phyloP scores from a whole-genome alignment of 176 grass and related monocot genomes.

The Alloteropsis semialata region DNA sequence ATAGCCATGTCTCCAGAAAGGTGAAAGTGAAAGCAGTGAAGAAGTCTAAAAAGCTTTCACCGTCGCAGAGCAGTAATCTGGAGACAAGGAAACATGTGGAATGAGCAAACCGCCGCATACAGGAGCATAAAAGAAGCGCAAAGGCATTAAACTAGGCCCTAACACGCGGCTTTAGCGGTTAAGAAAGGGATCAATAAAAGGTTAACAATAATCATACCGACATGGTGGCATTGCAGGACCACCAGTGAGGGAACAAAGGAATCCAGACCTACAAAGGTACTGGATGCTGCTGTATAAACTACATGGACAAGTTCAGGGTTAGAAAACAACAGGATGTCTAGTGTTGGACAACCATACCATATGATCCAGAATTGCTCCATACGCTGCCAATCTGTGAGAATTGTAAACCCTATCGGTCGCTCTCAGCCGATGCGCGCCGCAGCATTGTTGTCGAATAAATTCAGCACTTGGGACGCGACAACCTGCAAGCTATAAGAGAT shows the following conservation, averaged over 20 bases:
- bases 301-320: slow-evolving; percentile 3
- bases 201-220: slow-evolving; percentile 24
- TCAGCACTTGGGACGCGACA: slow-evolving; percentile 17
- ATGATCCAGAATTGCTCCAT: slow-evolving; percentile 19
- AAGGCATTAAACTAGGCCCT: slow-evolving; percentile 28
- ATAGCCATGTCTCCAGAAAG: slow-evolving; percentile 15
- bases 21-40: slow-evolving; percentile 26
- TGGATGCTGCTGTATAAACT: slow-evolving; percentile 36
- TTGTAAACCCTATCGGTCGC: slow-evolving; percentile 12
- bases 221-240: slow-evolving; percentile 36
- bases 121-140: slow-evolving; percentile 24
- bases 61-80: background rate
- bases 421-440: slow-evolving; percentile 14
- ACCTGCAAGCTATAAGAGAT: slow-evolving; percentile 25
- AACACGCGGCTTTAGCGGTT: slow-evolving; percentile 28
- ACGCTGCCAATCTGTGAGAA: slow-evolving; percentile 24
- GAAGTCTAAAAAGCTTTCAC: slow-evolving; percentile 5
- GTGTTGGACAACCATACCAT: slow-evolving; percentile 28
- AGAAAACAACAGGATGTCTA: slow-evolving; percentile 33
- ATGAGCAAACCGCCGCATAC: slow-evolving; percentile 31
- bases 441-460: slow-evolving; percentile 19
- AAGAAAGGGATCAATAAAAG: slow-evolving; percentile 39
- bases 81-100: slow-evolving; percentile 1
- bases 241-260: slow-evolving; percentile 43
- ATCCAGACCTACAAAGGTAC: slow-evolving; percentile 40